Conservation (phyloP, 371 early-diverging fungal species). For the Mucor plumbeus region DNA sequence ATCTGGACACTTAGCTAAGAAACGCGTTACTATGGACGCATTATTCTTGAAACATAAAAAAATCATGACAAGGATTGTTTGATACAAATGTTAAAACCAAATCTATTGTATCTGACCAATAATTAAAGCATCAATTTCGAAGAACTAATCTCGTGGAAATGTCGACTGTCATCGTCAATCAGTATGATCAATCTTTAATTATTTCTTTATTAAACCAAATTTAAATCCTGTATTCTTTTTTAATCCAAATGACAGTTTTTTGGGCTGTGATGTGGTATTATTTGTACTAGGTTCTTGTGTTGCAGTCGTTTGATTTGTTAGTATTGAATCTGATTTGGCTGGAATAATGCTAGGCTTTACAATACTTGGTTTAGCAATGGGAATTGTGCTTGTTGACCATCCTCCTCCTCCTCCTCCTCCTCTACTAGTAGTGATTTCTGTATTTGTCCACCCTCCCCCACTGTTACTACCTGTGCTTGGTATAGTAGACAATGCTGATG, state of each 20-base stretch:
- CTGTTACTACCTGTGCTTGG: not conserved
- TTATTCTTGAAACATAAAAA: too few species aligned
- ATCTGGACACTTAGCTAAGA: too few species aligned
- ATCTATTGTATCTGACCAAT: too few species aligned
- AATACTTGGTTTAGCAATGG: not conserved
- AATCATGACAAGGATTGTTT: too few species aligned
- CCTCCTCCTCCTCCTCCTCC: conserved; percentile 9
- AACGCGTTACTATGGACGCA: too few species aligned
- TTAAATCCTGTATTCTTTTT: conserved; percentile 35
- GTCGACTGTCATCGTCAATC: too few species aligned
- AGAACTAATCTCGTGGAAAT: too few species aligned
- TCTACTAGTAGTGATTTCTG: not conserved
- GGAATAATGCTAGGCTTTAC: not conserved
- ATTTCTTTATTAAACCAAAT: conserved; percentile 44
- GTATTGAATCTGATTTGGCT: not conserved
- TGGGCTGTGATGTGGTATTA: conserved; percentile 4
- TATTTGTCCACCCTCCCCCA: not conserved
- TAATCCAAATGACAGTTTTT: conserved; percentile 40
- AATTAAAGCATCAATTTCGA: too few species aligned
- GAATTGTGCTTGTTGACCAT: not conserved
- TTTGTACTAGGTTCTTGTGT: not conserved
- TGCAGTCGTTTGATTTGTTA: not conserved
- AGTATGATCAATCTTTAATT: not conserved
- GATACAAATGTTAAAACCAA: too few species aligned
- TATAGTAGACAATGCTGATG: not conserved